Evolutionary conservation across 2,329 filamentous ascomycete genomes (phyloP).

Genomic region (Aspergillus fischeri): DNA sequence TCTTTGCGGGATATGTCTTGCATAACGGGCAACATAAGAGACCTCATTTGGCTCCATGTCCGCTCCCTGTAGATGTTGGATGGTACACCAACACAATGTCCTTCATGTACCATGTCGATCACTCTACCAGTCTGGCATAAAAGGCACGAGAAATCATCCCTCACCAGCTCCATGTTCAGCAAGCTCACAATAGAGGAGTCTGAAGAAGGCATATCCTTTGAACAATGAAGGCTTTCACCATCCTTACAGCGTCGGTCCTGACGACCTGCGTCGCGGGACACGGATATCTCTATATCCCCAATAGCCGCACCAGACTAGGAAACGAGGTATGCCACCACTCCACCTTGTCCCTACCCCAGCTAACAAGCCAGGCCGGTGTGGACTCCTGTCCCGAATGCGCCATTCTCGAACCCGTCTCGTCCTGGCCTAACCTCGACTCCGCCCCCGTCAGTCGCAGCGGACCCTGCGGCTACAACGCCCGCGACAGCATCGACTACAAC

Average conservation of each 20-base stretch:
- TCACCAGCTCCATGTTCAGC: no score
- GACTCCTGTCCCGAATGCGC: conserved; percentile 54
- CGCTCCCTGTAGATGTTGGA: background rate
- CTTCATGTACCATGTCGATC: background rate
- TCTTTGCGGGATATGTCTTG: background rate
- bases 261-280: conserved; percentile 33
- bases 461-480: conserved; percentile 53
- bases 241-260: no score
- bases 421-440: conserved; percentile 48
- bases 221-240: conserved; percentile 4
- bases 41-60: background rate
- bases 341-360: background rate
- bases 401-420: conserved; percentile 50
- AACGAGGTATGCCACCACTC: conserved; percentile 34
- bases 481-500: conserved; percentile 53
- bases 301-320: conserved; percentile 45
- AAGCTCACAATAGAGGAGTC: no score
- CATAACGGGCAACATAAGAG: background rate
- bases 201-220: background rate
- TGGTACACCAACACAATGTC: background rate
- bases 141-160: background rate
- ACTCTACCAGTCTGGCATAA: background rate
- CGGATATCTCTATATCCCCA: conserved; percentile 44
- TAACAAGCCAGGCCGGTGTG: conserved; percentile 37
- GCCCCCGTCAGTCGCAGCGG: conserved; percentile 48